These are phyloP conservation scores for Amanita molliuscula DNA, from an alignment of 768 basidiomycete genomes.

Conservation along the genomic window DNA sequence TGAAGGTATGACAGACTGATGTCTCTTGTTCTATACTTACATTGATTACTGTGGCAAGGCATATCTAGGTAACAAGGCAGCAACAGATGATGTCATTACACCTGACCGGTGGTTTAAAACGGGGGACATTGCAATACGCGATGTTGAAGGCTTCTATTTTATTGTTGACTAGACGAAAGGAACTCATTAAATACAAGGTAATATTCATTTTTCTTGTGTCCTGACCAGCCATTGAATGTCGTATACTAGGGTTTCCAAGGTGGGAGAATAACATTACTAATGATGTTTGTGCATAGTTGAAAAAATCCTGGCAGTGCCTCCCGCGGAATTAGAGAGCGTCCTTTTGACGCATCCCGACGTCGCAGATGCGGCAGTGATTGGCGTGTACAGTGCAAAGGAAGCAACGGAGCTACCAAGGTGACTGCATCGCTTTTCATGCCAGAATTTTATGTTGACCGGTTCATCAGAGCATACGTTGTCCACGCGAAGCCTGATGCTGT, in stretches of 20 bases:
- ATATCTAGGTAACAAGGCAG: slow-evolving; percentile 62
- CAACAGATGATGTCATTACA: slow-evolving; percentile 62
- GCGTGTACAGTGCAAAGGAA: slow-evolving; percentile 52
- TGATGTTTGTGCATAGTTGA: background rate
- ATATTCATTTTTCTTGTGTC: background rate
- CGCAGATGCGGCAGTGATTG: slow-evolving; percentile 76
- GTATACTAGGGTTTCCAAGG: slow-evolving; percentile 68
- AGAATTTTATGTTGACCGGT: background rate
- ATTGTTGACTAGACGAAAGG: slow-evolving; percentile 71
- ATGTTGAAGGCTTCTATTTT: slow-evolving; percentile 61
- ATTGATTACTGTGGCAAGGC: slow-evolving; percentile 30
- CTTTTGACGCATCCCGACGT: slow-evolving; percentile 68
- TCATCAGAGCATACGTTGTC: slow-evolving; percentile 52
- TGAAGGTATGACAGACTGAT: slow-evolving; percentile 43
- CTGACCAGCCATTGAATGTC: background rate
- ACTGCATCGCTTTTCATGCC: slow-evolving; percentile 4
- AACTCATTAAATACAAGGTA: slow-evolving; percentile 70
- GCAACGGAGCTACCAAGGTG: slow-evolving; percentile 78
- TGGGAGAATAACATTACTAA: slow-evolving; percentile 13
- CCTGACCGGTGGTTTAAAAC: slow-evolving; percentile 81
- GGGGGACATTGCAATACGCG: slow-evolving; percentile 66
- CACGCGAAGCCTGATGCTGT: slow-evolving; percentile 29
- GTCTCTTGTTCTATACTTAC: background rate
- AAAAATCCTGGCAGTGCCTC: slow-evolving; percentile 45
- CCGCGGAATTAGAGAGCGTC: slow-evolving; percentile 76